These are phyloP conservation scores for Gnomoniopsis sp. DNA, from an alignment of 2,329 filamentous ascomycete species.

Conservation along the genomic window DNA sequence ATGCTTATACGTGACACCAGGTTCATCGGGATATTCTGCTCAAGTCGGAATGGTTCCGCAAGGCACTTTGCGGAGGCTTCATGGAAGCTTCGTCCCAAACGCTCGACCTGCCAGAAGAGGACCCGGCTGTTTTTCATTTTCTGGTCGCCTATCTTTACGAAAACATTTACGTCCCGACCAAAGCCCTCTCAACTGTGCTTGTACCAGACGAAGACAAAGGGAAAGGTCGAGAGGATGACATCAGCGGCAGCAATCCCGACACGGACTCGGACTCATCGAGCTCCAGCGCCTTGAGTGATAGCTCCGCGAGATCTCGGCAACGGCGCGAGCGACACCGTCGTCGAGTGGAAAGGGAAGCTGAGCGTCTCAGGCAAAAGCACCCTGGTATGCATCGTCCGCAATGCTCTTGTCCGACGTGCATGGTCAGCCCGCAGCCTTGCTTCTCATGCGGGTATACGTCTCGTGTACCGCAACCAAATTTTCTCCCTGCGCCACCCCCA, in stretches of 20 bases:
- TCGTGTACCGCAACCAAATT: slow-evolving; percentile 3
- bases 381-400: slow-evolving; percentile 41
- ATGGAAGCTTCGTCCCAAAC: slow-evolving; percentile 42
- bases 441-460: slow-evolving; percentile 36
- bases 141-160: slow-evolving; percentile 50
- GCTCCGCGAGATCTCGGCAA: slow-evolving; percentile 32
- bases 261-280: slow-evolving; percentile 32
- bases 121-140: slow-evolving; percentile 49
- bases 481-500: slow-evolving; percentile 25
- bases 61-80: slow-evolving; percentile 45
- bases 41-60: slow-evolving; percentile 46
- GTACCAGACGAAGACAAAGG: slow-evolving; percentile 38
- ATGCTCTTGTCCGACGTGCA: slow-evolving; percentile 41
- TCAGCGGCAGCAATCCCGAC: slow-evolving; percentile 28
- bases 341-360: slow-evolving; percentile 33
- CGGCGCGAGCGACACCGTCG: slow-evolving; percentile 31
- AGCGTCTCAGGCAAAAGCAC: slow-evolving; percentile 39
- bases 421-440: slow-evolving; percentile 32
- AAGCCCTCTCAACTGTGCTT: slow-evolving; percentile 37
- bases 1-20: slow-evolving; percentile 21
- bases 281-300: slow-evolving; percentile 31
- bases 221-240: slow-evolving; percentile 30
- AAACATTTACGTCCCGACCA: slow-evolving; percentile 42
- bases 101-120: slow-evolving; percentile 48
- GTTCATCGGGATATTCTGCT: slow-evolving; percentile 45